Evolutionary conservation across 768 basidiomycete species (phyloP), one percentile per base, ranked within the genome.

Genomic region (Cyathus striatus): DNA sequence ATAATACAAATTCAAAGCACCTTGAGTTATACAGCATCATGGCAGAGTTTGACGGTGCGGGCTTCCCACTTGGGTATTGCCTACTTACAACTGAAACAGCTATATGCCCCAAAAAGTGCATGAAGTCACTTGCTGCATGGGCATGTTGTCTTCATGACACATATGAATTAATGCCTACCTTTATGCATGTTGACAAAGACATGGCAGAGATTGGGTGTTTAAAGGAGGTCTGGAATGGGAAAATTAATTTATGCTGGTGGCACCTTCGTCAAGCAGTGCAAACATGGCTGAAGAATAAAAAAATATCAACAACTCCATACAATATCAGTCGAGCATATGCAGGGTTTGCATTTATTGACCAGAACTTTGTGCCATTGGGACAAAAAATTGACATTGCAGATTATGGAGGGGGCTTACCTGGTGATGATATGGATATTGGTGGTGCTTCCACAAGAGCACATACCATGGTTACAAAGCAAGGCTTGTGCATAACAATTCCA

Each of bases 1-100:
- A 48, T 38, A 49, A 52, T 21, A 57, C 56, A 40, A 57, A 55
- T 22, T 49, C 49, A 5, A 51, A 51, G 30, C 47, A 57, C 44
- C 51, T 57, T 6, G 52, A 57, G 45, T 44, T 57, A 5, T 57
- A 57, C 43, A 45, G 48, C 21, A 41, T 57, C 5, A 40, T 57
- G 17, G 51, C 16, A 4, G 56, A 55, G 39, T 38, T 43, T 41
- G 50, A 57, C 27, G 53, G 53, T 30, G 42, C 56, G 5, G 54
- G 54, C 14, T 57, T 53, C 33, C 56, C 50, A 18, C 21, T 57
- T 6, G 42, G 49, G 22, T 57, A 57, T 37, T 55, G 54, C 35
- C 39, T 57, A 16, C 32, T 53, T 10, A 55, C 51, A 3, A 57
- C 51, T 3, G 43, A 47, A 9, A 30, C 27, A 30, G 27, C 27